Base-by-base conservation (phyloP, 1,284 basidiomycete genomes). In the Singerocomus rubriflavus region DNA sequence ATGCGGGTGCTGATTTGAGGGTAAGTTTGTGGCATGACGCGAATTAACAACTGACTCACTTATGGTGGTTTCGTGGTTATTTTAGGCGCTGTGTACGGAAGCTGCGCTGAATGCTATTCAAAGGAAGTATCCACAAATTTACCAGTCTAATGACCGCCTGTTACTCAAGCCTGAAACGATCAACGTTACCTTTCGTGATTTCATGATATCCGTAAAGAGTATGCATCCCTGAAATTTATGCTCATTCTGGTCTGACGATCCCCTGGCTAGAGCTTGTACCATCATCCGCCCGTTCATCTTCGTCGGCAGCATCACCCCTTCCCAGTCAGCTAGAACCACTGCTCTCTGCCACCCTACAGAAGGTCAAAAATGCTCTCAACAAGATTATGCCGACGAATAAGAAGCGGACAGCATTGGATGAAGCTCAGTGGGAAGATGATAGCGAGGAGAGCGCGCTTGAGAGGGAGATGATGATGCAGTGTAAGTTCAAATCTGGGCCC, bases 141-240 rank as follows among this genome's bases (percentile, higher is more conserved):
- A 99, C 77, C 88, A 92, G 71, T 90, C 92, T 2, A 84, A 80
- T 29, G 93, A 99, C 56, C 79, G 97, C 6, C 71, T 99, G 11
- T 65, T 94, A 38, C 77, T 99, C 44, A 82, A 94, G 54, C 91
- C 95, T 2, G 87, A 91, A 59, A 86, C 87, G 1, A 97, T 99
- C 56, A 78, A 79, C 35, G 86, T 98, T 9, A 85, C 89, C 44
- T 78, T 97, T 35, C 82, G 92, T 48, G 97, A 99, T 70, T 99
- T 99, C 65, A 95, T 98, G 92, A 89, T 97, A 63, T 93, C 95
- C 1, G 85, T 98, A 56, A 95, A 98, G 72, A 95, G 94, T 96
- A 62, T 54, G 84, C 76, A 13, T 52, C 48, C 38, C 46, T 54
- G 44, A 44, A 31, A 29, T 51, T 13, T 12, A 32, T 25, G 8